Evolutionary conservation across 2,329 filamentous ascomycete genomes (phyloP), one percentile per base, ranked within the genome.

Genomic region (Talaromyces sp.): DNA sequence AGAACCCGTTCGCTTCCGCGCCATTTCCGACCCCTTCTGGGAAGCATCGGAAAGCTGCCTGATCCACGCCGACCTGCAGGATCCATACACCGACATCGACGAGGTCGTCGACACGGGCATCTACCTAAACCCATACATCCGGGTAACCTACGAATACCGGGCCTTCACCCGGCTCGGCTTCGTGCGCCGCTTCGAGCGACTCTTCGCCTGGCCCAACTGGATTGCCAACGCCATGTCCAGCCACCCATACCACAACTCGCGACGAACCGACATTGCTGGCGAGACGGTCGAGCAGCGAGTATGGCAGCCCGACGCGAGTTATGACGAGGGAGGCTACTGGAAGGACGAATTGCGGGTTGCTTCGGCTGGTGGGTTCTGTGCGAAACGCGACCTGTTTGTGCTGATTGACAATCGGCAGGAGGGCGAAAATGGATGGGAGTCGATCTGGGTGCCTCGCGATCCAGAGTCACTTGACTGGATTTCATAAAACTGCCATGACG

Each of bases 41-140:
- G 87, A 89, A 66, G 82, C 84, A 0, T 87, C 85, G 30, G 87
- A 89, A 71, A 89, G 87, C 71, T 89, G 87, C 66, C 78, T 89
- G 1, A 78, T 81, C 57, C 78, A 81, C 64, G 79, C 79, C n/a
- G 79, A 81, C 65, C 76, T 81, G 30, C 77, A 79, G 65, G 73
- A 72, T n/a, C 66, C 72, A 9, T 70, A 68, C 36, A 63, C 67
- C 10, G 67, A 70, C 23, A 64, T 67, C 5, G 69, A 75, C 51
- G 71, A 73, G n/a, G 71, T 73, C 30, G 66, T 69, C 4, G 79
- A 84, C 42, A 82, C 82, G 0, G 86, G 85, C 1, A 87, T 90
- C 58, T 92, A 85, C 69, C 85, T 92, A 79, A 92, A 92, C 69
- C 89, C 89, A 0, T 92, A 85, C 69, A 83, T 92, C 50, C 85